Base-by-base conservation (phyloP, 768 basidiomycete species). In the Amanita exitialis region DNA sequence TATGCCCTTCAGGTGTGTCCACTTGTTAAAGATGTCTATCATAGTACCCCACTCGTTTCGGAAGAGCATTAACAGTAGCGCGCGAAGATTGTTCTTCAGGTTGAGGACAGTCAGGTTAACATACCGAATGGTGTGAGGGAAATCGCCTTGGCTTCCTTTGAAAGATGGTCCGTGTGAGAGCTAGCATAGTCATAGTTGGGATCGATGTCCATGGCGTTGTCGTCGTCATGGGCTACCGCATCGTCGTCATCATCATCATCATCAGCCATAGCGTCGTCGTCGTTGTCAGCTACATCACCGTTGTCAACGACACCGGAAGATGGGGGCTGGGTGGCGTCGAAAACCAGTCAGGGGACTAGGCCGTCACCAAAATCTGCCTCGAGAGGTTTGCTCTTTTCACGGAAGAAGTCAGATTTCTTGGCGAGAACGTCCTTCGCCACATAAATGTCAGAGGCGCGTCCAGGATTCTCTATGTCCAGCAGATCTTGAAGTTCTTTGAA, bases 101-200 rank as follows among this genome's bases (percentile, higher is more conserved):
- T 49, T 28, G 18, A 56, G 42, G 36, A 53, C 18, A n/a, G 54
- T 35, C 46, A 56, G 37, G 52, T 56, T 47, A 47, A 56, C 43
- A 56, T 56, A 56, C 52, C 35, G 44, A 35, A 53, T n/a, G 28
- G 28, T 49, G 34, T 44, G 49, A 27, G 52, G 52, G 47, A 53
- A 48, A 55, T 47, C 27, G 46, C 25, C 18, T 6, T 36, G 27
- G 47, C 23, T 48, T 34, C 42, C 3, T 36, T 30, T 37, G 34
- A 30, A 53, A 54, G 41, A 42, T 27, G 12, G n/a, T 20, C 37
- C 16, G n/a, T n/a, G n/a, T n/a, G n/a, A n/a, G n/a, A n/a, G n/a
- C n/a, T n/a, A n/a, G n/a, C n/a, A n/a, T n/a, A n/a, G n/a, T n/a
- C n/a, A n/a, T 46, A 1, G 34, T n/a, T n/a, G 15, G 45, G 16